Percentiles rank a stretch among this genome's conserved stretches.
Evolutionary conservation across 371 early-diverging fungal species (phyloP).

Genomic region (Neoconidiobolus thromboides): DNA sequence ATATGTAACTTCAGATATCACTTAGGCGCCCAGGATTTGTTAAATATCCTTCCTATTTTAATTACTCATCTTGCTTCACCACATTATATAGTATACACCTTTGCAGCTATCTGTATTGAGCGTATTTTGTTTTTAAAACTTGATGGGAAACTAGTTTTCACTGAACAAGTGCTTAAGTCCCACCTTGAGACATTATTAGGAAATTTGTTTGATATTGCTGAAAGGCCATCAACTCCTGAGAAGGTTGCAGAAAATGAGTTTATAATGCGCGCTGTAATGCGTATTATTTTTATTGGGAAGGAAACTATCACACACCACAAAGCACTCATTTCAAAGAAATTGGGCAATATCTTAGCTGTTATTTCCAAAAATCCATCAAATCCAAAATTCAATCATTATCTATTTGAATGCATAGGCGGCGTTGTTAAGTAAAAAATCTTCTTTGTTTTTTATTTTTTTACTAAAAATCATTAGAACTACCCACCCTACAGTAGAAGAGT

Average conservation of each 20-base stretch:
- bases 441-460: not conserved
- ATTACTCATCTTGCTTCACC: constrained; percentile 57
- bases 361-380: constrained; percentile 92
- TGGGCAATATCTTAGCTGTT: constrained; percentile 53
- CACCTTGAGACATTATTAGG: constrained; percentile 43
- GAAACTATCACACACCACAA: constrained; percentile 26
- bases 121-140: constrained; percentile 68
- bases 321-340: constrained; percentile 43
- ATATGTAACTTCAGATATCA: constrained; percentile 82
- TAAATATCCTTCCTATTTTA: constrained; percentile 55
- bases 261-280: constrained; percentile 31
- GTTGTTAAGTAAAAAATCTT: constrained; percentile 36
- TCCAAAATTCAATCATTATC: constrained; percentile 90
- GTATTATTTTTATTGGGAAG: not conserved
- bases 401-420: constrained; percentile 83
- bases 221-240: constrained; percentile 35
- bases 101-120: constrained; percentile 81
- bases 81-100: constrained; percentile 76
- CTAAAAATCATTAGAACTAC: constrained; percentile 13
- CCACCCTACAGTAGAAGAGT: constrained; percentile 41
- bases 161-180: constrained; percentile 44
- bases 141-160: constrained; percentile 24
- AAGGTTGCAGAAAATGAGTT: constrained; percentile 93
- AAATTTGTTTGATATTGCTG: constrained; percentile 55
- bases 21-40: constrained; percentile 40